Base-by-base conservation (phyloP, 2,329 filamentous ascomycete genomes). In the Cladophialophora carrionii region DNA sequence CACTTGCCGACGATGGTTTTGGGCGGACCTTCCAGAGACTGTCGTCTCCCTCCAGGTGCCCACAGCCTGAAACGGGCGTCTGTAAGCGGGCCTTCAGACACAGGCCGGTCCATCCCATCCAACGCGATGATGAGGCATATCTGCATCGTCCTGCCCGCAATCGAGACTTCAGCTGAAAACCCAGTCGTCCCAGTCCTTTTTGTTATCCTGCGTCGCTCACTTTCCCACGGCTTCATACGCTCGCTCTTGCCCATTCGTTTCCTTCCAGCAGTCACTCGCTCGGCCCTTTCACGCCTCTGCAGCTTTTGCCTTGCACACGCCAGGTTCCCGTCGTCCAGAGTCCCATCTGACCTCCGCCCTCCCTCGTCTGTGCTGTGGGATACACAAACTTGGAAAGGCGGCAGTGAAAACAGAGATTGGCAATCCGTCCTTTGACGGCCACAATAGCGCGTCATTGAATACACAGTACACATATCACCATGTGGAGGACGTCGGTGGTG, bases 41-140 rank as follows among this genome's bases (percentile, higher is more conserved):
- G 54, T 57, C 24, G 55, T 57, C 55, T n/a, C 43, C 34, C 55
- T 57, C 55, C 55, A 26, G 41, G 37, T 49, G 57, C 46, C 57
- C 57, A 43, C 57, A 41, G 46, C 57, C 52, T 66, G 66, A 69
- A 69, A 69, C 64, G 60, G 60, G 59, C 64, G 51, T 57, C 53
- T 57, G 24, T 43, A 65, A 61, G 46, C 62, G 63, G 57, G 41
- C 51, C 26, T 29, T 29, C 26, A 29, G 26, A 29, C 26, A 29
- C 6, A 29, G 26, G n/a, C n/a, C n/a, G 26, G 26, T 6, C 26
- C 46, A 54, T 20, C 34, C 57, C 20, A 53, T 52, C 57, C 32
- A 53, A 37, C 20, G 37, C 48, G 37, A 54, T 41, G 52, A 41
- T 63, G 57, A 60, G 54, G 43, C 58, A 68, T 53, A 61, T 64